Evolutionary conservation across 768 basidiomycete species (phyloP).

Genomic region (Lactarius psammicola): DNA sequence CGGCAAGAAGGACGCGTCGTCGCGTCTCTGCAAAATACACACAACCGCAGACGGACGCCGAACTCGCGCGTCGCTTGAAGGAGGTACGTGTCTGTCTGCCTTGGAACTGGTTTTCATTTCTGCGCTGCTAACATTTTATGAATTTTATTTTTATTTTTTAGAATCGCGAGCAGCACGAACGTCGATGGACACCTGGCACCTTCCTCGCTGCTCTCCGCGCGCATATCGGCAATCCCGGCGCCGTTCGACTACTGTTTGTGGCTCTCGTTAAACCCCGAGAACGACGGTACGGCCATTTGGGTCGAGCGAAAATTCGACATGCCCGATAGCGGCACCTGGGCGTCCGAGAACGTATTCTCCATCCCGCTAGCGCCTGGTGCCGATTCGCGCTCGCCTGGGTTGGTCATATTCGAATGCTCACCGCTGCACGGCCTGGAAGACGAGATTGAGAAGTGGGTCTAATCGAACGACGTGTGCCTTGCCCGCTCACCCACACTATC

Average conservation of each 20-base stretch:
- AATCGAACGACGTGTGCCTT: too few relatives aligned
- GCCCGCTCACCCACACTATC: too few relatives aligned
- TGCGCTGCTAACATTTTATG: not conserved
- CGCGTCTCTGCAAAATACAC: slow-evolving; percentile 46
- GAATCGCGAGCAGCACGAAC: slow-evolving; percentile 71
- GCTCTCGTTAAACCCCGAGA: slow-evolving; percentile 73
- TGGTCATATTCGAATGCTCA: slow-evolving; percentile 75
- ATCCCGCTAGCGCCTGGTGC: slow-evolving; percentile 47
- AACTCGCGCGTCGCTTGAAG: slow-evolving; percentile 61
- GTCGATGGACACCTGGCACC: slow-evolving; percentile 72
- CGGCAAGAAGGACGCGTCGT: slow-evolving; percentile 37
- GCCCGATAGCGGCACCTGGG: slow-evolving; percentile 62
- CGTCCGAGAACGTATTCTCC: slow-evolving; percentile 55
- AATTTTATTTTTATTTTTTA: slow-evolving; percentile 32
- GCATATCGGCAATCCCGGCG: slow-evolving; percentile 38
- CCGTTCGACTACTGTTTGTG: slow-evolving; percentile 59
- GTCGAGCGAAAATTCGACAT: slow-evolving; percentile 73
- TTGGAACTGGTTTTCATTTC: not conserved
- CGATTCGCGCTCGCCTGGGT: slow-evolving; percentile 45
- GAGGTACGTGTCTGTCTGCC: slow-evolving; percentile 50
- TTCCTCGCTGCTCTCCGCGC: slow-evolving; percentile 53
- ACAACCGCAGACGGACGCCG: slow-evolving; percentile 59
- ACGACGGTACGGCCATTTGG: slow-evolving; percentile 79
- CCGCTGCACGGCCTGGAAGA: slow-evolving; percentile 61
- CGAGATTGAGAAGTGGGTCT: slow-evolving; percentile 60